Base-by-base conservation (phyloP, 208 protist species). In the Sergeia podlipaevii region DNA sequence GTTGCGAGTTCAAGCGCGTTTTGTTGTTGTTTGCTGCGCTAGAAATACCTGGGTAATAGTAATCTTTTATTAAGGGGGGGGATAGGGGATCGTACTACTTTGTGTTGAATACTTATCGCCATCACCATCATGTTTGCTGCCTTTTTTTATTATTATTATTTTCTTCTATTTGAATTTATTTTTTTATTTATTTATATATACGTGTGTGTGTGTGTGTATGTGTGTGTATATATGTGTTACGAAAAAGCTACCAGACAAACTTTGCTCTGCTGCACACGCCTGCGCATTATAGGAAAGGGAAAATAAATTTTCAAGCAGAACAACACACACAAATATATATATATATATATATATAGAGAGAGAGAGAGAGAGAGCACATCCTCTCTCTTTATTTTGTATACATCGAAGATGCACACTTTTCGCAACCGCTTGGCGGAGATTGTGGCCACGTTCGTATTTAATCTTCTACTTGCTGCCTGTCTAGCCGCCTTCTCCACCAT, bases 381-480 rank as follows among this genome's bases (percentile, higher is more conserved):
- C 30, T 23, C 51, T 29, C 7, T 53, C 13, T 21, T 47, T 38
- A 41, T 27, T 39, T 41, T 23, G 11, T 29, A 54, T 15, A 39
- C 15, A 29, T 10, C 18, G 29, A 48, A 37, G 15, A 89, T 87
- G 78, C 56, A 77, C 34, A 65, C 59, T n/a, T 60, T 77, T 29
- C 60, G 67, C 3, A 55, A 70, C 42, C 83, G 83, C 23, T n/a
- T 67, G 11, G 38, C 43, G 26, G 72, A 76, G 47, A 75, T 85
- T 30, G 10, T 63, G 3, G 68, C 77, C 18, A 48, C 60, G 7
- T 33, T 62, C 21, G 1, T 85, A 11, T 58, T 63, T 26, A 47
- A 60, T 21, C 55, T 70, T 18, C 57, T 84, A 29, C 0, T 70
- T 10, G 52, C 69, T 18, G 53, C 69, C 4, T 6, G 69, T 1